Evolutionary conservation across 2,329 filamentous ascomycete genomes (phyloP).

Genomic region (Aspergillus neotritici): DNA sequence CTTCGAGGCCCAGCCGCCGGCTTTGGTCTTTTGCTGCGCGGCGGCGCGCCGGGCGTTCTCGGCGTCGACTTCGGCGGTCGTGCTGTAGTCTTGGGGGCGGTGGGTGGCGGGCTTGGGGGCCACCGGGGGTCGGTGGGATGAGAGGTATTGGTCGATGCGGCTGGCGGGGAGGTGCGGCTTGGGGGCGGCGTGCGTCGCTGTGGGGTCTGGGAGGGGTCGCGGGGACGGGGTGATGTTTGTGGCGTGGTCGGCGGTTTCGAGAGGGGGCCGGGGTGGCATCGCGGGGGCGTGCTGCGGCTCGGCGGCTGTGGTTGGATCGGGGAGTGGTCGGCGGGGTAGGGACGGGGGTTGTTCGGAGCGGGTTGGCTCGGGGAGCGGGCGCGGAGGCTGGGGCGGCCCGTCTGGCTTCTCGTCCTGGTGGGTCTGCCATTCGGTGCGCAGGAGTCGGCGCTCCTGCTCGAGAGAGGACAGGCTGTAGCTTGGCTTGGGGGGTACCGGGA

Average conservation of each 20-base stretch:
- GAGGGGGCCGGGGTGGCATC: slow-evolving; percentile 27
- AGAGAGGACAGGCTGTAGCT: slow-evolving; percentile 55
- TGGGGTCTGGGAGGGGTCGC: slow-evolving; percentile 46
- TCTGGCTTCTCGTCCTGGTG: slow-evolving; percentile 26
- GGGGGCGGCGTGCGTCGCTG: slow-evolving; percentile 26
- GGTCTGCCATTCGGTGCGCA: slow-evolving; percentile 52
- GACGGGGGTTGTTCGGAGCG: background rate
- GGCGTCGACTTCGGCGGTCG: slow-evolving; percentile 51
- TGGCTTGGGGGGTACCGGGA: slow-evolving; percentile 32
- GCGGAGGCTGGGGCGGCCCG: slow-evolving; percentile 1
- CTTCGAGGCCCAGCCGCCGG: slow-evolving; percentile 57
- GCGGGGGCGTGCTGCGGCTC: slow-evolving; percentile 17
- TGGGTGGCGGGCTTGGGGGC: slow-evolving; percentile 34
- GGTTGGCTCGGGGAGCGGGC: background rate
- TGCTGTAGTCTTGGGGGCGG: slow-evolving; percentile 43
- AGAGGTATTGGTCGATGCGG: slow-evolving; percentile 53
- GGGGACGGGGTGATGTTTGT: slow-evolving; percentile 21
- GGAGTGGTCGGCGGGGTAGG: slow-evolving; percentile 7
- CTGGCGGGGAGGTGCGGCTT: slow-evolving; percentile 28
- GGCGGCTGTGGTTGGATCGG: slow-evolving; percentile 6
- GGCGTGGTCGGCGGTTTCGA: slow-evolving; percentile 17
- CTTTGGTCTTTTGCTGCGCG: slow-evolving; percentile 54
- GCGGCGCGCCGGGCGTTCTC: slow-evolving; percentile 52
- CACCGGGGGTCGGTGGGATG: slow-evolving; percentile 49
- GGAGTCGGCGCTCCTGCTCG: slow-evolving; percentile 55